These are phyloP conservation scores for Plantago elongata DNA, from an alignment of 257 asterid species.

Conservation along the genomic window DNA sequence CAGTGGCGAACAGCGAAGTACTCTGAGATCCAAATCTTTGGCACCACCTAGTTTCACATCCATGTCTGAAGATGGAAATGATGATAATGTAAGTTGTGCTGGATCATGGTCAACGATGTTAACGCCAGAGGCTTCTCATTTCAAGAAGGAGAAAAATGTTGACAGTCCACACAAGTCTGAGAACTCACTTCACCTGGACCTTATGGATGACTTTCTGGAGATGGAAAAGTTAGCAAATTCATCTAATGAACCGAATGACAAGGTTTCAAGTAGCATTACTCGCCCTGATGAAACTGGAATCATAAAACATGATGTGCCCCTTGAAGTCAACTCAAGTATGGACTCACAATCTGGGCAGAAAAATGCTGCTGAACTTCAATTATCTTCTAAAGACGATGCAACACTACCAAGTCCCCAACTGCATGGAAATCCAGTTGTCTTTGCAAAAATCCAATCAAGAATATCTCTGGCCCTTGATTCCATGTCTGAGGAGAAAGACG, in stretches of 20 bases:
- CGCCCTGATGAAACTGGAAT: conserved; percentile 26
- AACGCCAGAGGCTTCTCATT: conserved; percentile 53
- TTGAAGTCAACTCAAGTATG: conserved; percentile 23
- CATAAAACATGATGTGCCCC: conserved; percentile 27
- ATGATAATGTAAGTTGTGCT: conserved; percentile 61
- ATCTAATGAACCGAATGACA: conserved; percentile 45
- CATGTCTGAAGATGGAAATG: conserved; percentile 81
- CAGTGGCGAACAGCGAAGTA: conserved; percentile 49
- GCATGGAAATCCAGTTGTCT: conserved; percentile 34
- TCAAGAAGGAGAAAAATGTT: conserved; percentile 57
- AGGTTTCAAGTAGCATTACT: conserved; percentile 29
- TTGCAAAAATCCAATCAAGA: conserved; percentile 51
- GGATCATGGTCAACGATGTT: conserved; percentile 70
- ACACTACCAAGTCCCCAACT: conserved; percentile 27
- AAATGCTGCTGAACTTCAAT: conserved; percentile 23
- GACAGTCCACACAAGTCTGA: conserved; percentile 62
- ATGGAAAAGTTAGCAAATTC: conserved; percentile 89
- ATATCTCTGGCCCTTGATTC: conserved; percentile 57
- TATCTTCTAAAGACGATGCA: conserved; percentile 26
- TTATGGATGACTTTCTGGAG: conserved; percentile 97
- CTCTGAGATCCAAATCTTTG: conserved; percentile 31
- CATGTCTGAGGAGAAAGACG: conserved; percentile 46
- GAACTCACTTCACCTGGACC: conserved; percentile 56
- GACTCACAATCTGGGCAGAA: conserved; percentile 29
- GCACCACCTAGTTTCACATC: conserved; percentile 56